Base-by-base conservation (phyloP, 1,139 yeast genomes). In the Geotrichum phurueaensis region DNA sequence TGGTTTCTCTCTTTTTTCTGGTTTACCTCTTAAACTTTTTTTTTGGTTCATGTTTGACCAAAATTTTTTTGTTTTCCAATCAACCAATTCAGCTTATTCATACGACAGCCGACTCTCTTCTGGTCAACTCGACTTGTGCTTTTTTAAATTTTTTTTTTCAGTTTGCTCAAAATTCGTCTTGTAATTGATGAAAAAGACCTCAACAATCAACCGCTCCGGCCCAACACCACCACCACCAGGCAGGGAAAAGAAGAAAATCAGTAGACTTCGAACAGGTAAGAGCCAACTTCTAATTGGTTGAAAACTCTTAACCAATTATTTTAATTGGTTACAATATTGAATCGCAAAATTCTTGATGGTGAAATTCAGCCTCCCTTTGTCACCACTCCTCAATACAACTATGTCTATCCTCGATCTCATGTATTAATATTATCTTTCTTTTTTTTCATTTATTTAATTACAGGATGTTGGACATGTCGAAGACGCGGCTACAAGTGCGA, bases 401-500 rank as follows among this genome's bases (percentile, higher is more conserved):
- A 15, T 36, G 45, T 36, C n/a, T 36, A 2, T 13, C n/a, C 9
- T 15, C 22, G 2, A 39, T 39, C 22, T n/a, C 18, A 15, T 7
- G 18, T 48, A 48, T 48, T 48, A 25, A 48, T 48, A 48, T 22
- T 7, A 3, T 13, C 18, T 2, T 18, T 47, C 22, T 20, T 29
- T 20, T 25, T 31, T 20, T 18, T 12, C n/a, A n/a, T 3, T 20
- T 27, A 15, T 53, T 53, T 22, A 39, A 12, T 25, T 45, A 2
- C 57, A 64, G 96, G 96, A 0, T 89, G 96, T 72, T 82, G 86
- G 64, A 86, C 94, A 0, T 89, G 96, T 72, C 87, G 89, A 69
- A 81, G 82, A 67, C 78, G 96, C 70, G 78, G 96, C 60, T 92
- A 89, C 60, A 89, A 89, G 70, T 89, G 96, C 77, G 96, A 89